Percentiles rank a stretch among this genome's conserved stretches.
Conservation (phyloP, 2,329 filamentous ascomycete genomes). For the Xylariaceae sp. region DNA sequence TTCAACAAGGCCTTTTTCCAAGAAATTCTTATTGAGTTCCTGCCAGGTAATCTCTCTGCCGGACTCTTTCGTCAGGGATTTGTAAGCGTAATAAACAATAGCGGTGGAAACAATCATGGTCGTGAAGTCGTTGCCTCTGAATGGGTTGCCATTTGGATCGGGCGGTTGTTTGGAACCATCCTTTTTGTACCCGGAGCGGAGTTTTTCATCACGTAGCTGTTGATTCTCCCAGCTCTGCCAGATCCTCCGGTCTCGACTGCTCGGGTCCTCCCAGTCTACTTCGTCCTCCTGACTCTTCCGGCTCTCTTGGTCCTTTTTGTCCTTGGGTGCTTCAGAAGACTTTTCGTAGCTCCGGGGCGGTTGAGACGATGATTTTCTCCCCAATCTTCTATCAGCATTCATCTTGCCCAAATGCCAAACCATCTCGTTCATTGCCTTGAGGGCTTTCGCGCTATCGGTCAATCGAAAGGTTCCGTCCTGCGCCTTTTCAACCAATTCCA, state of each 20-base stretch:
- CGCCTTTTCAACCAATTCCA: neutral
- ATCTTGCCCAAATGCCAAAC: neutral
- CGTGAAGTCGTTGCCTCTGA: conserved; percentile 34
- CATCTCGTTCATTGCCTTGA: conserved; percentile 2
- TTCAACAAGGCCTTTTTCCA: conserved; percentile 93
- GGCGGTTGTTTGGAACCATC: conserved; percentile 25
- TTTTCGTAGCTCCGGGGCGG: conserved; percentile 17
- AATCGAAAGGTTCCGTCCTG: neutral
- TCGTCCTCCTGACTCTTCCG: conserved; percentile 18
- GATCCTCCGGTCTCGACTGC: neutral
- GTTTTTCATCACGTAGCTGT: conserved; percentile 18
- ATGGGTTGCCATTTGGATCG: conserved; percentile 13
- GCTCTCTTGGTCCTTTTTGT: conserved; percentile 25
- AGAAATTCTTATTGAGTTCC: conserved; percentile 87
- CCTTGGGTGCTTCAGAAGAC: conserved; percentile 2
- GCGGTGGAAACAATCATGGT: conserved; percentile 51
- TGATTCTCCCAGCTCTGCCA: conserved; percentile 19
- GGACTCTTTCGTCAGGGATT: conserved; percentile 42
- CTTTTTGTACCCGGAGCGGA: conserved; percentile 13
- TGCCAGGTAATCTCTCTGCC: conserved; percentile 90
- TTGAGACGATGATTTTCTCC: neutral
- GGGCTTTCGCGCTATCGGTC: neutral
- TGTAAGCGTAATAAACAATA: conserved; percentile 44
- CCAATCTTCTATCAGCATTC: neutral
- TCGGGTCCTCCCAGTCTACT: neutral